Evolutionary conservation across 192 early-diverging fungal genomes (phyloP), one percentile per base, ranked within the genome.

Genomic region (Podila clonocystis): DNA sequence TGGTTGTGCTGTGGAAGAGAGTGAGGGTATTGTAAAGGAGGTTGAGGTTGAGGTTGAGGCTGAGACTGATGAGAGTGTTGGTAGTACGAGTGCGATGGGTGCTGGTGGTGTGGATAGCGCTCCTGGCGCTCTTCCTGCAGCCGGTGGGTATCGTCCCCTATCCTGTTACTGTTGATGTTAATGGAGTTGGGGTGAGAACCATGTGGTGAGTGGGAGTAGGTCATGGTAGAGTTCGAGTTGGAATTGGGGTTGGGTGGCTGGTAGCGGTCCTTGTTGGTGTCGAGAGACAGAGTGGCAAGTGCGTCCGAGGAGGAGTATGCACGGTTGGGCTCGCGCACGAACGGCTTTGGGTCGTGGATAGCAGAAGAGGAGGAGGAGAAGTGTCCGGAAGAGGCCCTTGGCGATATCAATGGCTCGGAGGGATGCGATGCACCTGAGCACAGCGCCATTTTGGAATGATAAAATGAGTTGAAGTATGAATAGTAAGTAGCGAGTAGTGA

Each of bases 281-380:
- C 50, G 50, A 52, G 50, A 6, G 50, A 52, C 19, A 52, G 50
- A 22, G n/a, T 22, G n/a, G 50, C 50, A 8, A 52, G 50, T 17
- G 50, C 50, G 50, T 52, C 50, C 50, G 50, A 52, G 50, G 50
- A 52, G 50, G 50, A 52, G 50, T 52, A 52, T 17, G 50, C 50
- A 17, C 50, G 17, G 50, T 52, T 17, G 17, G 50, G 50, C n/a
- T 52, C 50, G 19, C 50, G 50, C 19, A 52, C 50, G 50, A 52
- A 52, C 5, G 50, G 19, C 50, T 52, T 52, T 52, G 50, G 50
- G 50, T 19, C 50, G 17, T n/a, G 50, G 50, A 20, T n/a, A 52
- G 50, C n/a, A 52, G 50, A 22, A 6, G 50, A 52, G 19, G 50
- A 52, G 17, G 50, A 17, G 49, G 49, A 50, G 34, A 36, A 36